These are phyloP conservation scores for Scleroderma bovista DNA, from an alignment of 768 basidiomycete genomes.

Conservation along the genomic window DNA sequence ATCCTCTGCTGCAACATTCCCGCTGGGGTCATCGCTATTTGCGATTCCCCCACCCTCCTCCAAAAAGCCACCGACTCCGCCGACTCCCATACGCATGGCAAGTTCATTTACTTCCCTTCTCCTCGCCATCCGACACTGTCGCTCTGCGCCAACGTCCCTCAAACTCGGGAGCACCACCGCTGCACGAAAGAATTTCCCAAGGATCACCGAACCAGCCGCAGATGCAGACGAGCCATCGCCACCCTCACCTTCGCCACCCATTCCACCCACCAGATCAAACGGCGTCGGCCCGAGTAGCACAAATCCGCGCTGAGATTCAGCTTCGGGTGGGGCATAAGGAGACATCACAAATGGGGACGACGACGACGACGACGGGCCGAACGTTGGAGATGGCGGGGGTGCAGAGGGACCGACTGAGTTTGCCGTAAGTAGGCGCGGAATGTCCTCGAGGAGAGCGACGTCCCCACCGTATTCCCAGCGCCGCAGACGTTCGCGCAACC, in stretches of 20 bases:
- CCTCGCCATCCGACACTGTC: constrained; percentile 50
- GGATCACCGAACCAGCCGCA: constrained; percentile 5
- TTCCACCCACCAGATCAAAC: constrained; percentile 17
- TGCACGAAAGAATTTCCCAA: constrained; percentile 55
- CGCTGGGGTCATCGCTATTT: not conserved
- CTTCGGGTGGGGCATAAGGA: constrained; percentile 25
- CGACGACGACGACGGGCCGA: constrained; percentile 25
- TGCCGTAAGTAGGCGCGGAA: constrained; percentile 46
- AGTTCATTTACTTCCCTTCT: constrained; percentile 76
- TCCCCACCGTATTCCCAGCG: constrained; percentile 69
- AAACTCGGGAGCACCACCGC: constrained; percentile 61
- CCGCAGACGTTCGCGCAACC: constrained; percentile 63
- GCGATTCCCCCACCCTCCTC: constrained; percentile 24
- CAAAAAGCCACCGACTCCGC: constrained; percentile 64
- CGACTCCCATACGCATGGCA: constrained; percentile 79
- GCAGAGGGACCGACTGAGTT: constrained; percentile 8
- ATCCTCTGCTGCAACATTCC: not conserved
- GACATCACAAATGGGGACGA: constrained; percentile 47
- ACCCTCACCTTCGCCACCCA: constrained; percentile 14
- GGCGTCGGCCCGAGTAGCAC: constrained; percentile 18
- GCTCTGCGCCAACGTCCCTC: constrained; percentile 53
- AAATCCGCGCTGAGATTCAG: constrained; percentile 20
- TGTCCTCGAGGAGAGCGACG: constrained; percentile 50
- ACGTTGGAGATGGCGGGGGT: constrained; percentile 15
- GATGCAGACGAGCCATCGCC: constrained; percentile 8